phyloP scores from a whole-genome alignment of 768 basidiomycete genomes.

The Calocybe indica region DNA sequence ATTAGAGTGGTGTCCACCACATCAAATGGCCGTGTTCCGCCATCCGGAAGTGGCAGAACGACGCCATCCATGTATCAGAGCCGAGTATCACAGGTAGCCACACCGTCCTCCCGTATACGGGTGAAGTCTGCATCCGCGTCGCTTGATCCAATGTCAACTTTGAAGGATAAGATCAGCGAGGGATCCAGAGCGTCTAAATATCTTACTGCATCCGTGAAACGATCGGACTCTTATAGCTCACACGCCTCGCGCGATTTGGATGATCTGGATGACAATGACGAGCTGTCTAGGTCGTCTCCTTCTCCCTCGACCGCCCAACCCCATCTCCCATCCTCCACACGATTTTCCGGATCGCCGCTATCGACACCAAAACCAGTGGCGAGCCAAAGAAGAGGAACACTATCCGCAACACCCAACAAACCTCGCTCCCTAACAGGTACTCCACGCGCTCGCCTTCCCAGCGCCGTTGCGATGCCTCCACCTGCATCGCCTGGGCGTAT shows the following conservation, averaged over 20 bases:
- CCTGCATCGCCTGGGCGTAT: slow-evolving; percentile 59
- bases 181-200: slow-evolving; percentile 86
- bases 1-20: slow-evolving; percentile 24
- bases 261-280: no score
- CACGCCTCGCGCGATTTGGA: no score
- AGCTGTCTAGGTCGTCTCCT: no score
- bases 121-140: slow-evolving; percentile 24
- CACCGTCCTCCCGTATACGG: slow-evolving; percentile 26
- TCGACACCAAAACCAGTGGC: slow-evolving; percentile 55
- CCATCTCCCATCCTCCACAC: slow-evolving; percentile 28
- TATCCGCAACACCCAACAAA: slow-evolving; percentile 13
- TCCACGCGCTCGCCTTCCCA: slow-evolving; percentile 63
- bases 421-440: slow-evolving; percentile 42
- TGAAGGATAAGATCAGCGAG: slow-evolving; percentile 54
- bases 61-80: slow-evolving; percentile 39
- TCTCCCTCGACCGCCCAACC: no score
- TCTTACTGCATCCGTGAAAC: slow-evolving; percentile 77
- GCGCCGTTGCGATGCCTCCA: slow-evolving; percentile 77
- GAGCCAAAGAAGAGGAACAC: no score
- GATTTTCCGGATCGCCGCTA: slow-evolving; percentile 57
- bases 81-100: slow-evolving; percentile 30
- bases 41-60: slow-evolving; percentile 39
- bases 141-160: slow-evolving; percentile 18
- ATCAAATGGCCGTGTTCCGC: slow-evolving; percentile 34
- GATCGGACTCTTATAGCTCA: slow-evolving; percentile 43